Evolutionary conservation across 768 basidiomycete species (phyloP), one percentile per base, ranked within the genome.

Genomic region (Neoboletus magnificus): DNA sequence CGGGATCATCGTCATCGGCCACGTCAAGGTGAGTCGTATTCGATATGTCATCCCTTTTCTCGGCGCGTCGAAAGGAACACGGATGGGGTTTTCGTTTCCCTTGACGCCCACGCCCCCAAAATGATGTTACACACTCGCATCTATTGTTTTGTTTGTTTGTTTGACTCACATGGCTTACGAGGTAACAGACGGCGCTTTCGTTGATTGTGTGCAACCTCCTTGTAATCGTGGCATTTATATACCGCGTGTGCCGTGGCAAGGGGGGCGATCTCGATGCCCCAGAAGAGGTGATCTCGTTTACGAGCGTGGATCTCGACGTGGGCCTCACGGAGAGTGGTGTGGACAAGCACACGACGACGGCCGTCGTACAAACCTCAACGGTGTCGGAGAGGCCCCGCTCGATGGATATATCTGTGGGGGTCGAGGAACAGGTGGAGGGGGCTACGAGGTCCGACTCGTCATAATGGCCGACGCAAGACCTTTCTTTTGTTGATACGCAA

Each of bases 201-300:
- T 39, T 66, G 23, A 50, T 70, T 37, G 53, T 70, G 8, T 70
- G 68, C 56, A 65, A 68, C 23, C 52, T 61, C 13, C 58, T 69
- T 32, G 70, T 70, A 40, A 57, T 70, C 29, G 61, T 66, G 20
- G 30, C 61, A 15, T 68, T 64, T 9, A 13, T 61, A 8, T 61
- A 65, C 41, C 66, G 58, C 18, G n/a, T 62, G 4, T 61, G n/a
- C 29, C 25, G 55, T 36, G 54, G 52, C 23, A 43, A 35, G 5
- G 33, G 7, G 5, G 35, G 18, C 13, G 50, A 59, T 46, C 50
- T 60, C 3, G 58, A 62, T 4, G 37, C 30, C 18, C 6, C 20
- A 7, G 39, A 42, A 1, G 50, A 55, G 2, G 12, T 10, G 22
- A 7, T 57, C 13, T 16, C 45, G 30, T 40, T 68, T 36, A 65